These are phyloP conservation scores for Alternaria angustiovoidea DNA, from an alignment of 2,329 filamentous ascomycete genomes.

Conservation along the genomic window DNA sequence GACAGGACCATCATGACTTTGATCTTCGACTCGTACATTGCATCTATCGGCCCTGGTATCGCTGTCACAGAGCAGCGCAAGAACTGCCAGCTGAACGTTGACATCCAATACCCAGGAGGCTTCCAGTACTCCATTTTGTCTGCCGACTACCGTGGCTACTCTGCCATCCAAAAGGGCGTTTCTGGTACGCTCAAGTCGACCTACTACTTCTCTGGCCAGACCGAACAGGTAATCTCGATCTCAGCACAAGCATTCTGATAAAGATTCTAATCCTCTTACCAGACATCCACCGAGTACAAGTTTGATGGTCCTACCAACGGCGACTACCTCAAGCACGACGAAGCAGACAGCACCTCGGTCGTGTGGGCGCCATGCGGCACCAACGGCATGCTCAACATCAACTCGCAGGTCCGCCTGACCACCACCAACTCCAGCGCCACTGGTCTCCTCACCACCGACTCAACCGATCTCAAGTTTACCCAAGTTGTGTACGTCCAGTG, in stretches of 20 bases:
- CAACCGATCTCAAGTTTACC: constrained; percentile 59
- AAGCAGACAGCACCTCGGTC: constrained; percentile 55
- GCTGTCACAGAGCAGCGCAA: constrained; percentile 56
- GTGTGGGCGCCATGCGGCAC: constrained; percentile 64
- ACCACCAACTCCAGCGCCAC: constrained; percentile 39
- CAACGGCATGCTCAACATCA: constrained; percentile 62
- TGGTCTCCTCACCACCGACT: constrained; percentile 58
- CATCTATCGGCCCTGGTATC: constrained; percentile 58
- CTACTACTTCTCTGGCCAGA: constrained; percentile 63
- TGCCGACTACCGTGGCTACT: constrained; percentile 63
- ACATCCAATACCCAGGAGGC: constrained; percentile 60
- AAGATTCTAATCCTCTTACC: constrained; percentile 12
- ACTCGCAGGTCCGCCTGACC: constrained; percentile 59
- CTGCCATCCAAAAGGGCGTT: constrained; percentile 56
- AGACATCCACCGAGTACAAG: constrained; percentile 49
- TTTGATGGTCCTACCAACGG: constrained; percentile 52
- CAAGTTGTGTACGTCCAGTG: constrained; percentile 56
- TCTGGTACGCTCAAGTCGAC: constrained; percentile 60
- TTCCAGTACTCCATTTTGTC: constrained; percentile 63
- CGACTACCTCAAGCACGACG: constrained; percentile 52
- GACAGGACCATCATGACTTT: constrained; percentile 60
- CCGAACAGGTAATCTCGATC: constrained; percentile 47
- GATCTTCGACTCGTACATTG: constrained; percentile 62
- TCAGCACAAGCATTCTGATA: neutral
- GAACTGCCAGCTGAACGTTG: constrained; percentile 64